Base-by-base conservation (phyloP, 1,284 basidiomycete genomes). In the Hymenochaete sp. region DNA sequence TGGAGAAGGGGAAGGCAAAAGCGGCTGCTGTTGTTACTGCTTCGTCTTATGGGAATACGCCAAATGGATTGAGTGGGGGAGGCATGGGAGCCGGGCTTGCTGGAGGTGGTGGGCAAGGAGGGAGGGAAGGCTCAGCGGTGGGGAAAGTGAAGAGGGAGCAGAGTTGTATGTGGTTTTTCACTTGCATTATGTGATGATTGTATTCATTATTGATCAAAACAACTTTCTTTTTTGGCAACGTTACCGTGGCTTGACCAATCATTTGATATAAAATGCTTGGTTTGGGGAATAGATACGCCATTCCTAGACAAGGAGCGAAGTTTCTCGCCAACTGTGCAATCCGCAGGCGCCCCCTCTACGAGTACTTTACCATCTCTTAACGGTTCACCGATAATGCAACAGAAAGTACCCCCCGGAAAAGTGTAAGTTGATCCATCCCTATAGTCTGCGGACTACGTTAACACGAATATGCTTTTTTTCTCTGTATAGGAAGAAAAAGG, bases 401-500 rank as follows among this genome's bases (percentile, higher is more conserved):
- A 59, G 25, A 55, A 45, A 25, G 27, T 47, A 4, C 41, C 43
- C 16, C 26, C 28, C 13, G 43, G 36, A 38, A 49, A 48, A 63
- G 53, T 50, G 45, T 53, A 24, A 54, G 61, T 32, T 44, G 48
- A 4, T 44, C 56, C 2, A n/a, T n/a, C 16, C 29, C 55, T 56
- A 18, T 35, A 55, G 51, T 45, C 49, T 16, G 24, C 51, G 35
- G 37, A 45, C 50, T 56, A 58, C 4, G 48, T 49, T 35, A 25
- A 6, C 22, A 8, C 14, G 10, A 41, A n/a, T 18, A 3, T 36
- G 39, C 38, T 38, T 7, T 69, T 62, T n/a, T 77, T 11, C 77
- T 81, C 38, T 50, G 64, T 36, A 19, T 16, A 82, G 79, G 65
- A 77, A 79, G 60, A 88, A 87, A 70, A 87, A 88, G 67, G 41